A percentile compares a stretch with the other conserved stretches of the same genome.
These are phyloP conservation scores for Globisporangium heterothallicum DNA, from an alignment of 352 stramenopile species.

Conservation along the genomic window DNA sequence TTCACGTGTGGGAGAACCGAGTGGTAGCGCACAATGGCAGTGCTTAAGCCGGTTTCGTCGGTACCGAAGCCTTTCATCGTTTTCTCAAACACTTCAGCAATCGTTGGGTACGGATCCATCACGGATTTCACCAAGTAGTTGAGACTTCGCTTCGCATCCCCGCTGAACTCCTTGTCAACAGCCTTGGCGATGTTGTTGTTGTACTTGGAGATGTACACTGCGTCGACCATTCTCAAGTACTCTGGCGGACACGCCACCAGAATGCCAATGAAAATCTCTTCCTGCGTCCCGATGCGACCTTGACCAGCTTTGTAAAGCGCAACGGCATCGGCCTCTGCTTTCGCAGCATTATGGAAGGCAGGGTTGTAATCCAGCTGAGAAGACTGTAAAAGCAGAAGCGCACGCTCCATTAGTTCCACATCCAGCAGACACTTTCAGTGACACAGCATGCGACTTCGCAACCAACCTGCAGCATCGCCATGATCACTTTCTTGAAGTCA, in stretches of 20 bases:
- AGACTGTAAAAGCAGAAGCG: slow-evolving; percentile 16
- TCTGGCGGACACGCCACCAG: slow-evolving; percentile 53
- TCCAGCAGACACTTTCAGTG: no score
- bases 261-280: slow-evolving; percentile 62
- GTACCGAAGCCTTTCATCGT: slow-evolving; percentile 72
- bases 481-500: slow-evolving; percentile 72
- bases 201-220: slow-evolving; percentile 72
- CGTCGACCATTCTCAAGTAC: slow-evolving; percentile 62
- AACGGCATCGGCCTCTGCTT: slow-evolving; percentile 57
- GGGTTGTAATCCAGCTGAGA: slow-evolving; percentile 48
- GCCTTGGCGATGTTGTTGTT: slow-evolving; percentile 75
- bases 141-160: slow-evolving; percentile 66
- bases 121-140: slow-evolving; percentile 48
- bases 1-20: slow-evolving; percentile 49
- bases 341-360: slow-evolving; percentile 52
- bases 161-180: slow-evolving; percentile 79
- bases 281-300: slow-evolving; percentile 65
- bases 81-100: slow-evolving; percentile 66
- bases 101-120: slow-evolving; percentile 58
- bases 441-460: background rate
- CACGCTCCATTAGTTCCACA: background rate
- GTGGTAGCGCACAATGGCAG: slow-evolving; percentile 55
- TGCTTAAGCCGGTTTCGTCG: slow-evolving; percentile 53
- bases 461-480: slow-evolving; percentile 47
- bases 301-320: slow-evolving; percentile 76